Evolutionary conservation across 805 yeast species (phyloP).

Genomic region (Candida ovalis): DNA sequence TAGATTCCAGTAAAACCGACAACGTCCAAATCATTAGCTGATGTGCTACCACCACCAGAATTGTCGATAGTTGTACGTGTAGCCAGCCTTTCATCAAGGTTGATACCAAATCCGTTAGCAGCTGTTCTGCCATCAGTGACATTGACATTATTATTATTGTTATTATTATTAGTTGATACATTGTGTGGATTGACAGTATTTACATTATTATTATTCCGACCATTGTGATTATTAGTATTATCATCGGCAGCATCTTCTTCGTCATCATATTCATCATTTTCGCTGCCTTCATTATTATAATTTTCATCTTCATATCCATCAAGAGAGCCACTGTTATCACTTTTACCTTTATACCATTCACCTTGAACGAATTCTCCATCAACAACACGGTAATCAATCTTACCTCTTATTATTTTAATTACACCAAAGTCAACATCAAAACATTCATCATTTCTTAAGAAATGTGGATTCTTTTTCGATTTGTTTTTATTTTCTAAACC

Average conservation of each 20-base stretch:
- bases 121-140: background rate
- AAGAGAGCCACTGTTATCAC: constrained; percentile 1
- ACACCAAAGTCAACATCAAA: constrained; percentile 23
- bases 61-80: background rate
- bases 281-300: constrained; percentile 1
- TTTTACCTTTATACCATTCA: constrained; percentile 5
- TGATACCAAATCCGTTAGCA: background rate
- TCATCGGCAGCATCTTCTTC: constrained; percentile 2
- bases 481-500: constrained; percentile 22
- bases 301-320: constrained; percentile 3
- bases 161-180: no score
- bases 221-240: background rate
- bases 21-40: background rate
- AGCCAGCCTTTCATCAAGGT: background rate
- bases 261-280: constrained; percentile 1
- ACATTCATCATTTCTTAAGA: constrained; percentile 22
- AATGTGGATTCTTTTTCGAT: constrained; percentile 20
- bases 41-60: background rate
- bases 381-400: constrained; percentile 21
- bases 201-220: background rate
- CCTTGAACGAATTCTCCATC: constrained; percentile 21
- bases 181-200: background rate
- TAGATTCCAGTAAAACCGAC: background rate
- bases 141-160: background rate
- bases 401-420: constrained; percentile 23